phyloP scores from a whole-genome alignment of 2,329 filamentous ascomycete genomes.

The Mycosphaerelloides madeirae region DNA sequence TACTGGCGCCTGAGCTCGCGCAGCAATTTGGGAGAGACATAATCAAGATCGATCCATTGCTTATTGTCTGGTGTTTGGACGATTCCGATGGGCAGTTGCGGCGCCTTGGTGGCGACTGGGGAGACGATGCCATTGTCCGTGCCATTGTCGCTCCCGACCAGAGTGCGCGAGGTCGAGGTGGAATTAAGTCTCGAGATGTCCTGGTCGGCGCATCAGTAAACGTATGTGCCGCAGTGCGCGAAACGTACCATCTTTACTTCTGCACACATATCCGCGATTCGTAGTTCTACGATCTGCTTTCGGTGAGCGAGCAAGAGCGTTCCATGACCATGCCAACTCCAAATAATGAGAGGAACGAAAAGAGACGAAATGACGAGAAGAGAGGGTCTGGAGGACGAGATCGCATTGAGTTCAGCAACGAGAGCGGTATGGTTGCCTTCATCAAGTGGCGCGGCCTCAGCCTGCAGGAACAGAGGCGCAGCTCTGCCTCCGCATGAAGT shows the following conservation, averaged over 20 bases:
- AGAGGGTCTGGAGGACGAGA: too few species aligned
- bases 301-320: too few species aligned
- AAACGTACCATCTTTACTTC: not conserved
- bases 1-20: slow-evolving; percentile 13
- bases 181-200: slow-evolving; percentile 11
- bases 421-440: not conserved
- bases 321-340: too few species aligned
- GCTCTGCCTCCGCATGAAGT: not conserved
- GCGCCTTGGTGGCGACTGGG: not conserved
- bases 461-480: slow-evolving; percentile 1
- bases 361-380: not conserved
- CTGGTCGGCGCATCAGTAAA: not conserved
- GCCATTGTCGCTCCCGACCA: slow-evolving; percentile 9
- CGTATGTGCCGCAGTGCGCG: not conserved
- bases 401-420: not conserved
- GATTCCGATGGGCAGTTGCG: not conserved
- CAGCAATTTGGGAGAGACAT: slow-evolving; percentile 11
- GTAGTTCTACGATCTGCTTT: too few species aligned
- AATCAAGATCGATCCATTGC: slow-evolving; percentile 16
- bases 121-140: not conserved
- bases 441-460: not conserved
- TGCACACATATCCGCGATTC: not conserved
- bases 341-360: too few species aligned
- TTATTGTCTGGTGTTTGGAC: slow-evolving; percentile 6
- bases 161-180: slow-evolving; percentile 8